Evolutionary conservation across 345 rosid species (phyloP).

Genomic region (Erucastrum elatum): DNA sequence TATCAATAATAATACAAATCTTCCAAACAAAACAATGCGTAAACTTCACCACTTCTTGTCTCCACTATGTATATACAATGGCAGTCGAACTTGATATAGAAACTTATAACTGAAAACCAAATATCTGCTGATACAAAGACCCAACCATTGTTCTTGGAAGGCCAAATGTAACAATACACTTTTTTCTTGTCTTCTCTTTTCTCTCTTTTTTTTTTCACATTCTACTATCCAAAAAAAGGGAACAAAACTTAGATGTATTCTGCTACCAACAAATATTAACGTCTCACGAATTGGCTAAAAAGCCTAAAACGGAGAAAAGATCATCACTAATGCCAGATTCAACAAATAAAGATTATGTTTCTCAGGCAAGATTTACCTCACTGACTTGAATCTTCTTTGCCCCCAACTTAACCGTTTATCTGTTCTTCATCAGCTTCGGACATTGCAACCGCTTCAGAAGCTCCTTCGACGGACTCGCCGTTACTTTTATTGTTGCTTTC

Average conservation of each 20-base stretch:
- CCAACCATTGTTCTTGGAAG: slow-evolving; percentile 31
- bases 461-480: slow-evolving; percentile 33
- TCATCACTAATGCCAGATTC: slow-evolving; percentile 19
- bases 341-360: slow-evolving; percentile 21
- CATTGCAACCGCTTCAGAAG: slow-evolving; percentile 21
- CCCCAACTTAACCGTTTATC: slow-evolving; percentile 13
- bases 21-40: background rate
- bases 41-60: background rate
- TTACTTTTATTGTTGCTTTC: slow-evolving; percentile 29
- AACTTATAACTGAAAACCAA: background rate
- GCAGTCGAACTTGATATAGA: slow-evolving; percentile 1
- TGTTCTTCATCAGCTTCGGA: slow-evolving; percentile 25
- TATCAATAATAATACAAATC: background rate
- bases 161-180: slow-evolving; percentile 34
- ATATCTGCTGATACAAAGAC: background rate
- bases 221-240: slow-evolving; percentile 4
- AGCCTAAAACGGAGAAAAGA: slow-evolving; percentile 30
- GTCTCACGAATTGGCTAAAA: slow-evolving; percentile 36
- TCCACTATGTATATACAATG: slow-evolving; percentile 14
- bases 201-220: slow-evolving; percentile 26
- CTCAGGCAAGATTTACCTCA: slow-evolving; percentile 48
- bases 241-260: slow-evolving; percentile 17
- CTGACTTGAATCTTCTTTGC: slow-evolving; percentile 23
- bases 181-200: slow-evolving; percentile 6
- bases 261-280: slow-evolving; percentile 42